Percentiles rank a stretch among this genome's conserved stretches.
phyloP scores from a whole-genome alignment of 202 grass and related monocot species.

The Musa balbisiana region DNA sequence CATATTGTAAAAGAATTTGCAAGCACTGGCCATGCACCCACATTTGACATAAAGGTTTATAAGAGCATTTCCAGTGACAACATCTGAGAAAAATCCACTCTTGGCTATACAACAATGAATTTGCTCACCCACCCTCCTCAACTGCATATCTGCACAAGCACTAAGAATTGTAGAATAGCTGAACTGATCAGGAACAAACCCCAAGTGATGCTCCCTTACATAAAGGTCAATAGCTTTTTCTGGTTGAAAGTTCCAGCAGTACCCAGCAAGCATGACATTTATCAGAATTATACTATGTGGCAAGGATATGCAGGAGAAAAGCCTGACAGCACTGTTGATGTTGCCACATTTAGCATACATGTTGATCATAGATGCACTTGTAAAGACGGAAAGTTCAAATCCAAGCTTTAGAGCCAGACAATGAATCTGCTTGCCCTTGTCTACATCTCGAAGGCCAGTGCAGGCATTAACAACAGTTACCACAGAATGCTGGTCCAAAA shows the following conservation, averaged over 20 bases:
- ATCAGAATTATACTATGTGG: conserved; percentile 41
- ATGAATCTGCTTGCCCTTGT: conserved; percentile 64
- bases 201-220: conserved; percentile 44
- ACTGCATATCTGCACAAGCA: conserved; percentile 61
- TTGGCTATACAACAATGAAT: conserved; percentile 68
- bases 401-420: conserved; percentile 65
- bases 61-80: conserved; percentile 68
- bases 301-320: conserved; percentile 38
- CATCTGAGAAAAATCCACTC: conserved; percentile 55
- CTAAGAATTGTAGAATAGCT: conserved; percentile 66
- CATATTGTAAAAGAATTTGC: conserved; percentile 79
- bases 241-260: conserved; percentile 63
- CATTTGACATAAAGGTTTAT: conserved; percentile 83
- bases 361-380: conserved; percentile 62
- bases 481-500: conserved; percentile 57
- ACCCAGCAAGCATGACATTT: conserved; percentile 74
- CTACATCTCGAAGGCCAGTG: conserved; percentile 48
- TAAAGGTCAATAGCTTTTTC: conserved; percentile 67
- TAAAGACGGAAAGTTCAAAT: conserved; percentile 47
- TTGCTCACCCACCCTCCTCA: conserved; percentile 61
- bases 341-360: conserved; percentile 87
- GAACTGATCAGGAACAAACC: conserved; percentile 60
- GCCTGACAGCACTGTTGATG: conserved; percentile 37
- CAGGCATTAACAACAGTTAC: conserved; percentile 57
- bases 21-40: conserved; percentile 57